Conservation (phyloP, 495 filamentous ascomycete species). For the Xeromyces bisporus region DNA sequence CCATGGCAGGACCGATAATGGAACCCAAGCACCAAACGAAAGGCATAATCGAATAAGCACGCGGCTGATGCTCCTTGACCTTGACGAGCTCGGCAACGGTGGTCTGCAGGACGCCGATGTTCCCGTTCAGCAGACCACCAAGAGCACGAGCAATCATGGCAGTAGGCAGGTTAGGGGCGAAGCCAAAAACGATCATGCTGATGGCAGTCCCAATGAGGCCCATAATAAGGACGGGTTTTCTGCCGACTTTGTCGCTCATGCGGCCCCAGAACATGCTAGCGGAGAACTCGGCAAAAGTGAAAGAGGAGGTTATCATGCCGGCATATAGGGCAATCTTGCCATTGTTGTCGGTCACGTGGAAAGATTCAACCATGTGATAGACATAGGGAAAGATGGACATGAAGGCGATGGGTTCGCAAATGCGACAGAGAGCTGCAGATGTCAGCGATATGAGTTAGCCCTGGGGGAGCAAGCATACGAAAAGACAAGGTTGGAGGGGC, state of each 20-base stretch:
- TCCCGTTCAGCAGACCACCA: conserved; percentile 86
- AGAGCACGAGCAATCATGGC: conserved; percentile 78
- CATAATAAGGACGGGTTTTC: conserved; percentile 81
- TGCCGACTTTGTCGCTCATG: conserved; percentile 78
- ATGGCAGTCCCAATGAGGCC: conserved; percentile 78
- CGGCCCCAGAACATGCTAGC: conserved; percentile 84
- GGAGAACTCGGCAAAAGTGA: conserved; percentile 88
- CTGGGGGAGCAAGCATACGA: no score
- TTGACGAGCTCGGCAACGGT: conserved; percentile 88
- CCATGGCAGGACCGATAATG: conserved; percentile 80
- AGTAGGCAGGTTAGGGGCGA: conserved; percentile 65
- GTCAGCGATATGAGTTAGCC: no score
- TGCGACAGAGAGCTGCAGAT: conserved; percentile 56
- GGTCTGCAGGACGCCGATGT: conserved; percentile 88
- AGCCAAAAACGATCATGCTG: conserved; percentile 89
- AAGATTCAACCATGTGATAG: conserved; percentile 93
- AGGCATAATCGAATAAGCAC: conserved; percentile 92
- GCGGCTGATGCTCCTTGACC: conserved; percentile 78
- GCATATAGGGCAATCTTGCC: conserved; percentile 78
- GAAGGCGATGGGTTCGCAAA: conserved; percentile 97
- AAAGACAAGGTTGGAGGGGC: no score
- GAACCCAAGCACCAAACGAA: conserved; percentile 92
- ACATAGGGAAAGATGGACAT: conserved; percentile 99
- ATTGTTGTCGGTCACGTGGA: conserved; percentile 63
- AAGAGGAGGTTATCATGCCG: conserved; percentile 91